Evolutionary conservation across 2,329 filamentous ascomycete genomes (phyloP), one percentile per base, ranked within the genome.

Genomic region (Shiraia bambusicola): DNA sequence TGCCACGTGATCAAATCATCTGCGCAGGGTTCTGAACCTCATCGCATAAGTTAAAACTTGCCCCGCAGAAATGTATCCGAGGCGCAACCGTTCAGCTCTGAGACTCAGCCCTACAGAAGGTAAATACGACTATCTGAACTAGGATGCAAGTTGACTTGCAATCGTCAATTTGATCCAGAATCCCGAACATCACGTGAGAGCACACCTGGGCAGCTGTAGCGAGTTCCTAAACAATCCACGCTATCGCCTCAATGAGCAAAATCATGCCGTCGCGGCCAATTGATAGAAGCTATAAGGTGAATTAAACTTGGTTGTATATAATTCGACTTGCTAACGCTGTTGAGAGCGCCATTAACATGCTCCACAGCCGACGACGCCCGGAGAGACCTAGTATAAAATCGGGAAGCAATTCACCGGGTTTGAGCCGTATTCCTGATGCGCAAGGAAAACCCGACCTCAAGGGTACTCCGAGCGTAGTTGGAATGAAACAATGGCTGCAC

Each of bases 401-500:
- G 15, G 34, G 14, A 30, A 38, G 26, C 28, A 30, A 34, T 22
- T 8, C 19, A 22, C 19, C 8, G 8, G 19, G 19, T 22, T 8
- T 22, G 8, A 22, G 19, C 19, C 27, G 15, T 29, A 36, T 39
- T 16, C 27, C 45, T 33, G 25, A 31, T 38, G 25, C 11, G 17
- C 6, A 35, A 29, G 46, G 38, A 19, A 48, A 40, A 15, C 17
- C 43, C 11, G 35, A 47, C 6, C 24, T 50, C 11, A 42, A 31
- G 31, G 47, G 47, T 19, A 44, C 33, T 29, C 47, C 49, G 17
- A 52, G 47, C 31, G 29, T 52, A 19, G 36, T 38, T 29, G 49
- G 49, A 31, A 52, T 50, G 47, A 47, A 42, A 12, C 24, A 44
- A 33, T 52, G 47, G 49, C 47, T 52, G 4, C 16, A 52, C 3